Evolutionary conservation across 148 eudicot species (phyloP), one percentile per base, ranked within the genome.

Genomic region (Vaccinium darrowii): DNA sequence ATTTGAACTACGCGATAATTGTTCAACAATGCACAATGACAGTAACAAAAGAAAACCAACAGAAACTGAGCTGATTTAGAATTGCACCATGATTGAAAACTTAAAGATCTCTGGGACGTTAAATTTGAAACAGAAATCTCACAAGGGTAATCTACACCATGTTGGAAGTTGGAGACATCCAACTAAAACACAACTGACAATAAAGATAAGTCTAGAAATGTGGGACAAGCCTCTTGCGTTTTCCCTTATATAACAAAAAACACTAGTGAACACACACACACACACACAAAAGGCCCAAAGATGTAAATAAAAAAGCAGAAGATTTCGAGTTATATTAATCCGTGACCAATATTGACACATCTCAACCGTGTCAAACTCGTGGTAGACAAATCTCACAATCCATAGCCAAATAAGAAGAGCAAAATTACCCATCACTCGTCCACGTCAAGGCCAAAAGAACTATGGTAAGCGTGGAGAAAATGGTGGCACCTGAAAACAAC

Each of bases 401-500:
- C 21, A 76, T 15, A 72, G 81, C 67, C 39, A 56, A 51, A 39
- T 14, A 39, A 16, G 50, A 16, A 33, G 7, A 39, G 39, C 0
- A 0, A 79, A 76, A 52, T 91, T 80, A 97, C 49, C 99, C 99
- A 49, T 94, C 98, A 79, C 95, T 93, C 0, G 93, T 90, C 85
- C 81, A 87, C 2, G 81, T 89, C 51, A 97, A 94, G 72, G 96
- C 95, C 83, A 95, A 85, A 86, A 95, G 85, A 81, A 95, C 98
- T 75, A 97, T 85, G n/a, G 89, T 87, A 30, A 97, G 89, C 50
- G 98, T 86, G 25, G 90, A 89, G 83, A 94, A 79, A 76, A 93
- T 91, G 69, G 94, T 97, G 11, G 86, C 93, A 67, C 91, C 88
- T 49, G 98, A 91, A 87, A 95, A 95, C 85, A 94, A 77, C 92